phyloP scores from a whole-genome alignment of 495 filamentous ascomycete genomes.

The Penicillium bialowiezense region DNA sequence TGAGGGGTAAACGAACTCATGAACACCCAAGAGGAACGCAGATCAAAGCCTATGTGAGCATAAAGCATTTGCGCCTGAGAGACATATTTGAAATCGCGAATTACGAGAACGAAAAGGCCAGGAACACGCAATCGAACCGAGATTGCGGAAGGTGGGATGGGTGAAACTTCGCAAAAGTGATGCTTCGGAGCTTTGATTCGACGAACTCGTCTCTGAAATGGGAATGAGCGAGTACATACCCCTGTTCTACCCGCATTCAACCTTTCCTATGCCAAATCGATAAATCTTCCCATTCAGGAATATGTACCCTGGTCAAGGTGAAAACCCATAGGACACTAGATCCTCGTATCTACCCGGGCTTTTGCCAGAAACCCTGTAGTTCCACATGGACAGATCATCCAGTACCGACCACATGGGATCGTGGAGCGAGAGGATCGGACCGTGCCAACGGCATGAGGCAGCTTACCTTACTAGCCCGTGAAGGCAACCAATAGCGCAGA shows the following conservation, averaged over 20 bases:
- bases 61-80: neutral
- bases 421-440: constrained; percentile 3
- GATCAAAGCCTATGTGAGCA: neutral
- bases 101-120: too few relatives aligned
- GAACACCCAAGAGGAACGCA: neutral
- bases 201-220: too few relatives aligned
- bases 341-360: neutral
- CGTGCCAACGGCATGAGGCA: neutral
- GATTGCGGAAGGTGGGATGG: too few relatives aligned
- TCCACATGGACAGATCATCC: neutral
- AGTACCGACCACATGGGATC: constrained; percentile 1
- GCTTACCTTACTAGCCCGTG: neutral
- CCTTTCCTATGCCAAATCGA: neutral
- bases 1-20: neutral
- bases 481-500: neutral
- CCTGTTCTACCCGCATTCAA: neutral
- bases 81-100: neutral
- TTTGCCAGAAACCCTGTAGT: neutral
- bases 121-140: too few relatives aligned
- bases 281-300: neutral
- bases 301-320: neutral
- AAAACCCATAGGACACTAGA: neutral
- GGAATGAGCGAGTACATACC: neutral
- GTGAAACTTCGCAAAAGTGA: too few relatives aligned
- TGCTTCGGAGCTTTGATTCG: too few relatives aligned